Percentiles rank a stretch among this genome's conserved stretches.
Evolutionary conservation across 805 yeast genomes (phyloP).

Genomic region (Saccharomyces jurei): DNA sequence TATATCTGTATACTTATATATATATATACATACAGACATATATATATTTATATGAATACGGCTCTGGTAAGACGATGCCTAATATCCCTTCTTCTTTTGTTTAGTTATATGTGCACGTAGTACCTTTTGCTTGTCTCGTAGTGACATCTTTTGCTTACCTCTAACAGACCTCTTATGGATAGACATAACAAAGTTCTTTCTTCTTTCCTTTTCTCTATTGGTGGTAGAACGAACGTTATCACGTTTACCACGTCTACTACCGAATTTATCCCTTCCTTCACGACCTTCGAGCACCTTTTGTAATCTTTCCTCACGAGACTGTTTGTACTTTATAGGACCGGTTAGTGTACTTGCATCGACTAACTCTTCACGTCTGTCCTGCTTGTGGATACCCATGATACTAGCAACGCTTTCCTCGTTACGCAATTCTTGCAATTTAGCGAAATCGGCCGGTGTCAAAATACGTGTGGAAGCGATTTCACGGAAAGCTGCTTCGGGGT

Average conservation of each 20-base stretch:
- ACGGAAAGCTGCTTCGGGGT: constrained; percentile 37
- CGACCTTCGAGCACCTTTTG: constrained; percentile 84
- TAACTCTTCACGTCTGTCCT: constrained; percentile 60
- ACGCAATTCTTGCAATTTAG: constrained; percentile 82
- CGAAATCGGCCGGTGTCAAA: constrained; percentile 96
- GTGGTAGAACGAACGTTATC: constrained; percentile 81
- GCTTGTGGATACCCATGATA: constrained; percentile 46
- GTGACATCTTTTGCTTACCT: constrained; percentile 84
- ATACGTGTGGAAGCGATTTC: constrained; percentile 66
- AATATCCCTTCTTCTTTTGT: constrained; percentile 82
- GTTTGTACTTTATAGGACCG: constrained; percentile 72
- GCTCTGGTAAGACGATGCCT: constrained; percentile 4
- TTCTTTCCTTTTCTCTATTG: constrained; percentile 89
- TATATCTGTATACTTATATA: neutral
- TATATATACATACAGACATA: neutral
- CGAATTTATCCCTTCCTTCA: constrained; percentile 85
- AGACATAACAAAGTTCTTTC: constrained; percentile 99
- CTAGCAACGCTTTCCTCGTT: constrained; percentile 80
- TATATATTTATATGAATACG: neutral
- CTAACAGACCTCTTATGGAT: constrained; percentile 90
- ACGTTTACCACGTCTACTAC: constrained; percentile 77
- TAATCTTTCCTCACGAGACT: constrained; percentile 81
- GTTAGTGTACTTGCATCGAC: constrained; percentile 73
- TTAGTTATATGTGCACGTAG: constrained; percentile 78
- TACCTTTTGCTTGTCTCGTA: constrained; percentile 83